phyloP scores from a whole-genome alignment of 1,284 basidiomycete species.

The Mycosarcoma mackinlayi region DNA sequence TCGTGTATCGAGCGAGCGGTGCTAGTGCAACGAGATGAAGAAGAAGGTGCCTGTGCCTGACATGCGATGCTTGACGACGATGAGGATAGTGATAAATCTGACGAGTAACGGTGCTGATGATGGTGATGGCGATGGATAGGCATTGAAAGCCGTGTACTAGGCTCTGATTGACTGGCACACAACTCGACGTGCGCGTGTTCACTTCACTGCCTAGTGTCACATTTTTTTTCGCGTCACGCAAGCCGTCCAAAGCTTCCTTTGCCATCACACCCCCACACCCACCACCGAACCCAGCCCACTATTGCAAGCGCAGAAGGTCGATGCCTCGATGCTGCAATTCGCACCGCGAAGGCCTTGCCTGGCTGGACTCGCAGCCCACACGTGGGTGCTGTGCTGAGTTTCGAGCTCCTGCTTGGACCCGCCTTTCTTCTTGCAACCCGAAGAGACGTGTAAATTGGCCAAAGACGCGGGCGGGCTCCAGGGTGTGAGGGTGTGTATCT shows the following conservation, averaged over 20 bases:
- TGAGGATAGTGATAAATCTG: too few relatives aligned
- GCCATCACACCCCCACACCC: neutral
- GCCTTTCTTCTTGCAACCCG: constrained; percentile 6
- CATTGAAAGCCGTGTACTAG: too few relatives aligned
- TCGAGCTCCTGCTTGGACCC: constrained; percentile 4
- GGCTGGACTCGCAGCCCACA: neutral
- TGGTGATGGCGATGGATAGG: too few relatives aligned
- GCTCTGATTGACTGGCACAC: too few relatives aligned
- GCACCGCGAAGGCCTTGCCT: neutral
- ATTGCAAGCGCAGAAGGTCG: too few relatives aligned
- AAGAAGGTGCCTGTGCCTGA: too few relatives aligned
- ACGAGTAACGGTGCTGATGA: neutral
- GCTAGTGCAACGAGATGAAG: neutral
- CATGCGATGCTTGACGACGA: constrained; percentile 7
- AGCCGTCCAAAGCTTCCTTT: neutral
- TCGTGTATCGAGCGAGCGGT: neutral
- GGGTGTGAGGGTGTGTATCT: neutral
- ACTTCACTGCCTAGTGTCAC: constrained; percentile 13
- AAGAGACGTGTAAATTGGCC: constrained; percentile 11
- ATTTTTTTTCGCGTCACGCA: constrained; percentile 34
- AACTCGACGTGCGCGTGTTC: constrained; percentile 4
- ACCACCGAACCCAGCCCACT: neutral
- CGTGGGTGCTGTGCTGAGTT: neutral
- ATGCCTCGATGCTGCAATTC: too few relatives aligned
- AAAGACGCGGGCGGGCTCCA: neutral